Percentiles rank a stretch among this genome's conserved stretches.
Evolutionary conservation across 2,329 filamentous ascomycete genomes (phyloP).

Genomic region (Scleromitrula shiraiana): DNA sequence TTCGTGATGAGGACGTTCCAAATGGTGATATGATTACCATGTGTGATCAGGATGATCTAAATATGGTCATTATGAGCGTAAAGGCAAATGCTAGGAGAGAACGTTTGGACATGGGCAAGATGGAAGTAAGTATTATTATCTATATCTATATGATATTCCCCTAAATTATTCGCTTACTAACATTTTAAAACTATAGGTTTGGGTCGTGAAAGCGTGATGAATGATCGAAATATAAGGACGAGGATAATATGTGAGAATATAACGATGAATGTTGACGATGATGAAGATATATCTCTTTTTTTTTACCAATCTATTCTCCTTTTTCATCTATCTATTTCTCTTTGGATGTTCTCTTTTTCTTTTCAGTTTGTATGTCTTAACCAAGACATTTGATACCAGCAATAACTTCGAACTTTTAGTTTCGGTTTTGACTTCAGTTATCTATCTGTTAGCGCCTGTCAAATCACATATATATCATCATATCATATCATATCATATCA

Average conservation of each 20-base stretch:
- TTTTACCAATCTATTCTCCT: neutral
- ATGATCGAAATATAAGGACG: too few relatives aligned
- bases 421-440: too few relatives aligned
- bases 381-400: neutral
- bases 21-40: slow-evolving; percentile 92
- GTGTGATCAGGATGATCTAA: slow-evolving; percentile 91
- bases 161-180: slow-evolving; percentile 10
- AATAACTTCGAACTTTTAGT: too few relatives aligned
- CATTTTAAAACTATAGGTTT: slow-evolving; percentile 20
- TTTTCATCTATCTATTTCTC: neutral
- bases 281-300: neutral
- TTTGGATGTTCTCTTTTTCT: neutral
- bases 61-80: slow-evolving; percentile 70
- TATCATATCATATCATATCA: too few relatives aligned
- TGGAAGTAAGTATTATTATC: slow-evolving; percentile 65
- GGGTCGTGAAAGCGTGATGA: slow-evolving; percentile 14
- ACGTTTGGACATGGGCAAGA: slow-evolving; percentile 76
- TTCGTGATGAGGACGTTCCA: slow-evolving; percentile 68
- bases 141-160: slow-evolving; percentile 16
- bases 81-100: slow-evolving; percentile 64
- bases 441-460: neutral
- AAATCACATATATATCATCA: neutral
- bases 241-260: neutral
- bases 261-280: slow-evolving; percentile 8
- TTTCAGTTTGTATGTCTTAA: neutral